These are phyloP conservation scores for Glaciozyma antarctica DNA, from an alignment of 768 basidiomycete genomes.

Conservation along the genomic window DNA sequence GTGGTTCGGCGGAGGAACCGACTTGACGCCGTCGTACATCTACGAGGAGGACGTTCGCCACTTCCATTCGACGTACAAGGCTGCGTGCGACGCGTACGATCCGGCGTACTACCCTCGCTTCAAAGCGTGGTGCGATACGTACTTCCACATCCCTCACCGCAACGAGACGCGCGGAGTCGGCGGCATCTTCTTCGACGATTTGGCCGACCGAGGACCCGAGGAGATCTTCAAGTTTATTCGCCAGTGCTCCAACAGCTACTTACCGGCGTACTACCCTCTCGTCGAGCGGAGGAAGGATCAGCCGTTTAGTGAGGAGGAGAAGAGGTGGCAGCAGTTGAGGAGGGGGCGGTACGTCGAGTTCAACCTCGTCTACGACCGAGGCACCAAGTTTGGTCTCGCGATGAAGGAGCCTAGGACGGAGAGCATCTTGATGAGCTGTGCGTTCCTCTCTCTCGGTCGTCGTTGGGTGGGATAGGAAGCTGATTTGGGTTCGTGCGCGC, in stretches of 20 bases:
- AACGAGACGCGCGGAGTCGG: constrained; percentile 77
- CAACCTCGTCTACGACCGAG: constrained; percentile 75
- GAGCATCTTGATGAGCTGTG: constrained; percentile 71
- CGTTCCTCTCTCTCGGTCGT: neutral
- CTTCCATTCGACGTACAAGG: constrained; percentile 71
- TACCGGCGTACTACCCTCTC: constrained; percentile 85
- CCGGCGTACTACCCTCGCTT: constrained; percentile 58
- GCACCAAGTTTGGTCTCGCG: constrained; percentile 65
- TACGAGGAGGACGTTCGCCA: constrained; percentile 75
- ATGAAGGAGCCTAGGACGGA: constrained; percentile 72
- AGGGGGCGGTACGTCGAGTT: constrained; percentile 93
- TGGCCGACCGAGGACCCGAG: constrained; percentile 51
- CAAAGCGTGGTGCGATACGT: constrained; percentile 96
- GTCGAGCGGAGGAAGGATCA: constrained; percentile 48
- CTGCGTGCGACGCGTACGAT: constrained; percentile 66
- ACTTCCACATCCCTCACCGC: constrained; percentile 87
- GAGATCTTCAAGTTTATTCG: constrained; percentile 70
- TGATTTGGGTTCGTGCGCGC: neutral
- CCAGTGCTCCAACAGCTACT: constrained; percentile 64
- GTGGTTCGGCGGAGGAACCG: constrained; percentile 98
- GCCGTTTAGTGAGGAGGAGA: constrained; percentile 47
- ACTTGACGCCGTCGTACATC: constrained; percentile 88
- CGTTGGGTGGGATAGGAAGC: neutral
- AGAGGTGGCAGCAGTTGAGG: constrained; percentile 87
- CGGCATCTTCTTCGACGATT: constrained; percentile 94